These are phyloP conservation scores for Suhomyces bolitotheri DNA, from an alignment of 1,139 yeast species.

Conservation along the genomic window DNA sequence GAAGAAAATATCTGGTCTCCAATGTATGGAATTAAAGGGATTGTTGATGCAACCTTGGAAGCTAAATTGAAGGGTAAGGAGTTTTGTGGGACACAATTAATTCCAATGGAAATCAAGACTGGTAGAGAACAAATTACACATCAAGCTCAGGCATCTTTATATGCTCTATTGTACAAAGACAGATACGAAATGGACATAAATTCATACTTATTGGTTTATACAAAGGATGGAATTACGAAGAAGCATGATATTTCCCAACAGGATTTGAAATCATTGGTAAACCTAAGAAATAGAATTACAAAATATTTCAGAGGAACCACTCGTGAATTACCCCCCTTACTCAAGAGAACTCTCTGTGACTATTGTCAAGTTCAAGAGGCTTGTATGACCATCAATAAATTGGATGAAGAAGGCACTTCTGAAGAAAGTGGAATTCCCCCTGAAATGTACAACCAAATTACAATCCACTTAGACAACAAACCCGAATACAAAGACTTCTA, in stretches of 20 bases:
- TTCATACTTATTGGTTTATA: slow-evolving; percentile 71
- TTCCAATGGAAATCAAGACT: slow-evolving; percentile 89
- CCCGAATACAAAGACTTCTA: slow-evolving; percentile 53
- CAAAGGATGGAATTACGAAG: slow-evolving; percentile 59
- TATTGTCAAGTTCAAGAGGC: slow-evolving; percentile 59
- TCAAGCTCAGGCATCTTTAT: slow-evolving; percentile 86
- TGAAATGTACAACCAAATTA: slow-evolving; percentile 47
- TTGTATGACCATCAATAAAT: slow-evolving; percentile 70
- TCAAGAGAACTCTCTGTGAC: slow-evolving; percentile 61
- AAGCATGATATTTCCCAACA: slow-evolving; percentile 55
- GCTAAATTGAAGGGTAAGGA: slow-evolving; percentile 41
- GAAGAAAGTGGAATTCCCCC: slow-evolving; percentile 48
- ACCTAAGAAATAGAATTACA: slow-evolving; percentile 72
- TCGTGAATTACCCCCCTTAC: slow-evolving; percentile 59
- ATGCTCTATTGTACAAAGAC: slow-evolving; percentile 76
- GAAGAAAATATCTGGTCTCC: slow-evolving; percentile 96
- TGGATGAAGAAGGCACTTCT: slow-evolving; percentile 57
- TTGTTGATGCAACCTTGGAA: slow-evolving; percentile 83
- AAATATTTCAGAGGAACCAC: slow-evolving; percentile 53
- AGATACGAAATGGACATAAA: slow-evolving; percentile 68
- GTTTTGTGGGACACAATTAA: slow-evolving; percentile 45
- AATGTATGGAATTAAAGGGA: slow-evolving; percentile 85
- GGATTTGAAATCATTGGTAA: slow-evolving; percentile 62
- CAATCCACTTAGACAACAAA: slow-evolving; percentile 49
- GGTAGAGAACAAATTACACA: slow-evolving; percentile 71